phyloP scores from a whole-genome alignment of 345 rosid species.

The sweet orange (Citrus sinensis) region DNA sequence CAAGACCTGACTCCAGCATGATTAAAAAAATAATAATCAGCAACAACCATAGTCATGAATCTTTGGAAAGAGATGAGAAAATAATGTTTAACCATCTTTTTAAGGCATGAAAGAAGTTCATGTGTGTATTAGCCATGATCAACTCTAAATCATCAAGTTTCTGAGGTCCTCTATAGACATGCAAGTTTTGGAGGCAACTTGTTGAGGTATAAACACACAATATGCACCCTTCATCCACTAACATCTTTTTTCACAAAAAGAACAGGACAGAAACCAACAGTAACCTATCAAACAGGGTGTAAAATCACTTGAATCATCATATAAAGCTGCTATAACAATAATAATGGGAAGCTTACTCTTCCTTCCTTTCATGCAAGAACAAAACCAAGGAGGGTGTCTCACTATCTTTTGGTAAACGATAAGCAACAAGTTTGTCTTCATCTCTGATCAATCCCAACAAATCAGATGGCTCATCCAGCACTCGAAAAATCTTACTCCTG shows the following conservation, averaged over 20 bases:
- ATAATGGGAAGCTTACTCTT: constrained; percentile 36
- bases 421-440: constrained; percentile 57
- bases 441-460: constrained; percentile 64
- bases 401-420: constrained; percentile 48
- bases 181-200: background rate
- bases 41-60: background rate
- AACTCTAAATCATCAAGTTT: background rate
- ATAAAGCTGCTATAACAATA: background rate
- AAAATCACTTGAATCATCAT: background rate
- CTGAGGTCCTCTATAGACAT: background rate
- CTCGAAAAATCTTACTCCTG: constrained; percentile 38
- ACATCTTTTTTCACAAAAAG: background rate
- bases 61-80: background rate
- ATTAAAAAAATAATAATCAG: background rate
- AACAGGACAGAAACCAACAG: background rate
- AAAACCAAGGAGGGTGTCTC: constrained; percentile 39
- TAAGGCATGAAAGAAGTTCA: background rate
- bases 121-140: background rate
- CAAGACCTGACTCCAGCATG: constrained; percentile 23
- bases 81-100: background rate
- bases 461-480: constrained; percentile 49
- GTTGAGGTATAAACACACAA: background rate
- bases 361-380: constrained; percentile 42
- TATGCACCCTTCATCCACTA: background rate
- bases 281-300: background rate